Conservation (phyloP, 768 basidiomycete species). For the Lactarius vividus region DNA sequence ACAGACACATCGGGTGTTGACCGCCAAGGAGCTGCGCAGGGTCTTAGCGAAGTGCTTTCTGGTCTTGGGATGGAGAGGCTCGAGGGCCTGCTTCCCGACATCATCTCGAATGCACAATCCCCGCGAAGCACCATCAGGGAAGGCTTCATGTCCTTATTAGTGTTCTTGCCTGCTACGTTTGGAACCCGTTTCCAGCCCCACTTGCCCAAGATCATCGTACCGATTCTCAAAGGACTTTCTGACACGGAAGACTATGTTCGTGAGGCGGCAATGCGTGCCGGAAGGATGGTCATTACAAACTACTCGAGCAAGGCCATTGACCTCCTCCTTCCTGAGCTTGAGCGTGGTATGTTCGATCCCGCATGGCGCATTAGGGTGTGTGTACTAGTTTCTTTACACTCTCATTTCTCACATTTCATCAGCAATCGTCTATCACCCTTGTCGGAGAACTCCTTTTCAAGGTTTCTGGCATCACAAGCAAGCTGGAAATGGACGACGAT, state of each 20-base stretch:
- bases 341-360: constrained; percentile 91
- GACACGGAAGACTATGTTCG: constrained; percentile 94
- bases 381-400: constrained; percentile 16
- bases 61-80: constrained; percentile 97
- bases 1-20: constrained; percentile 94
- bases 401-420: constrained; percentile 25
- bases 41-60: constrained; percentile 90
- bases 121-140: constrained; percentile 89
- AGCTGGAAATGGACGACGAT: constrained; percentile 77
- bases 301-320: constrained; percentile 93
- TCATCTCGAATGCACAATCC: constrained; percentile 87
- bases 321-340: constrained; percentile 88
- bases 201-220: constrained; percentile 88
- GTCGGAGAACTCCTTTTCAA: constrained; percentile 96
- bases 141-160: constrained; percentile 97
- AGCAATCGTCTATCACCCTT: constrained; percentile 95
- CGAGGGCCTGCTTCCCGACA: constrained; percentile 90
- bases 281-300: constrained; percentile 95
- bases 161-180: constrained; percentile 94
- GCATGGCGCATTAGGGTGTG: constrained; percentile 92
- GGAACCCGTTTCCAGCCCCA: constrained; percentile 96
- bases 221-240: constrained; percentile 87
- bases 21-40: constrained; percentile 96
- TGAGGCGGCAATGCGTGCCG: constrained; percentile 98
- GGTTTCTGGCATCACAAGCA: constrained; percentile 92